Evolutionary conservation across 441 rosid species (phyloP), one percentile per base, ranked within the genome.

Genomic region (Euphorbia celastroides): DNA sequence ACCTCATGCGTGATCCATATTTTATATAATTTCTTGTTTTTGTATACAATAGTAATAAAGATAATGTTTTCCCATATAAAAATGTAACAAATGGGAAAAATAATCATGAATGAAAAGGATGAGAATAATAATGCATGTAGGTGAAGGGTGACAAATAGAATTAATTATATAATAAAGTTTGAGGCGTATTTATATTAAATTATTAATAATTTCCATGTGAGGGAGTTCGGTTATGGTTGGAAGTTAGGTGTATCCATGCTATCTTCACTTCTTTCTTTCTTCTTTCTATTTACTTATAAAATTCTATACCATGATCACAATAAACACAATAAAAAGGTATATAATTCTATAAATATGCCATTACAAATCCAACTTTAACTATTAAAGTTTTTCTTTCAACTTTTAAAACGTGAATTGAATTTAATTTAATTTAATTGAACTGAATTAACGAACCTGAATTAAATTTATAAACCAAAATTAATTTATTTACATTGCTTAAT

Each of bases 191-290:
- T n/a, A n/a, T n/a, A n/a, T n/a, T n/a, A n/a, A n/a, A n/a, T n/a
- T n/a, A n/a, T n/a, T 41, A 41, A 41, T 17, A 3, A 4, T 57
- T 69, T 31, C 41, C 64, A 56, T 7, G 57, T 31, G 59, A 26
- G 10, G 59, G 42, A 19, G 76, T 72, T 72, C 14, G 80, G 61
- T 51, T 62, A 36, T 64, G 57, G 86, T 74, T 80, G 82, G 77
- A 11, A 42, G 81, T 64, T 81, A 75, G 83, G 84, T 78, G 65
- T 10, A 70, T 66, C 73, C 74, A 57, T 66, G 79, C 63, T 30
- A 34, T 56, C 58, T 70, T 51, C 48, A 64, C 68, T 64, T 55
- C 26, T 46, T 30, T 62, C 44, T 46, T 20, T 54, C 11, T 5
- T 1, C 12, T 0, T 12, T 17, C 9, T 34, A 34, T 34, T 34